A percentile compares a stretch with the other conserved stretches of the same genome.
Evolutionary conservation across 2,329 filamentous ascomycete species (phyloP).

Genomic region (Colletotrichum sp.): DNA sequence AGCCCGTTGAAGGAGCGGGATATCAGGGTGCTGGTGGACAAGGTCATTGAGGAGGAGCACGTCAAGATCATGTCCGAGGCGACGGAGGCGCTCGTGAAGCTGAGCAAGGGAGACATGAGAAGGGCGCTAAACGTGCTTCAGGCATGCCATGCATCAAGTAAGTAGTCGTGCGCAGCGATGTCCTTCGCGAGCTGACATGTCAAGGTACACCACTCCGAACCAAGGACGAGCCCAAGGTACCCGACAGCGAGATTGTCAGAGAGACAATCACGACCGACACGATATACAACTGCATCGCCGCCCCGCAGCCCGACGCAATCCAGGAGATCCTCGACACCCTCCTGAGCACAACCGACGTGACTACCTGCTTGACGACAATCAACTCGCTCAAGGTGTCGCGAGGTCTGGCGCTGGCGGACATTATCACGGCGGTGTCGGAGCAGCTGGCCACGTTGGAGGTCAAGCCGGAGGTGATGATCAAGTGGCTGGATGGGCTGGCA

Average conservation of each 20-base stretch:
- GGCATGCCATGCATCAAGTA: constrained; percentile 93
- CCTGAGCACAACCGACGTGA: constrained; percentile 84
- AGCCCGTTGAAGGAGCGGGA: constrained; percentile 89
- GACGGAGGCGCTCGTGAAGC: constrained; percentile 78
- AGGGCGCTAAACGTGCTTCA: constrained; percentile 93
- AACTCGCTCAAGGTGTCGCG: constrained; percentile 85
- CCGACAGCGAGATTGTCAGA: constrained; percentile 69
- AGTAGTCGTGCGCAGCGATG: constrained; percentile 25
- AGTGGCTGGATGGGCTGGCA: constrained; percentile 89
- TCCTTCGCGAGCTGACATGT: constrained; percentile 11
- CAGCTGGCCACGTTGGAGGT: constrained; percentile 85
- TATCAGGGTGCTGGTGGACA: constrained; percentile 84
- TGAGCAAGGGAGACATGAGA: constrained; percentile 97
- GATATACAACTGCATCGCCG: constrained; percentile 97
- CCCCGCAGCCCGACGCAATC: constrained; percentile 89
- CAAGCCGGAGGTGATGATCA: constrained; percentile 82
- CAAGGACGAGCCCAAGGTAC: constrained; percentile 62
- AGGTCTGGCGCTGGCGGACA: constrained; percentile 90
- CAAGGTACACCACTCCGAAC: constrained; percentile 70
- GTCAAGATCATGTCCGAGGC: constrained; percentile 85
- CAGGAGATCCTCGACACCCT: constrained; percentile 83
- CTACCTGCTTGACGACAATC: constrained; percentile 84
- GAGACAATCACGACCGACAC: constrained; percentile 87
- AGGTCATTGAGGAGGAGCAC: constrained; percentile 85
- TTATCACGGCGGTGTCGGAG: constrained; percentile 84